Evolutionary conservation across 1,284 basidiomycete species (phyloP), one percentile per base, ranked within the genome.

Genomic region (Leccinum fallax): DNA sequence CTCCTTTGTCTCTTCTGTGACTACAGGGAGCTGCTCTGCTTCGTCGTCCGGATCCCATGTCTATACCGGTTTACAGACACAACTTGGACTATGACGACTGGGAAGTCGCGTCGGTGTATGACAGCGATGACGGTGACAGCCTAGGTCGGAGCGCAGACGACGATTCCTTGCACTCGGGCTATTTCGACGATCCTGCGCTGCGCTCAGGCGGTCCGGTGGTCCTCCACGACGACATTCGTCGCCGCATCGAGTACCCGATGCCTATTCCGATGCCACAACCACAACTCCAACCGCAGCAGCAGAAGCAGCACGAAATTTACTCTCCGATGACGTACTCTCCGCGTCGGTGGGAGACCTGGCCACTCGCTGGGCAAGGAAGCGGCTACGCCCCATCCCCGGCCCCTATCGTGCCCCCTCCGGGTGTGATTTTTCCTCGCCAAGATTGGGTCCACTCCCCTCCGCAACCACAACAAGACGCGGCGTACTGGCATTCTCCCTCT

Each of bases 81-180:
- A 74, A 72, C 40, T 21, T 57, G 28, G 24, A 56, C 46, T 57
- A 65, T 49, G 64, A 71, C 38, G 70, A 72, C 61, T 72, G 70
- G 70, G 70, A 72, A 61, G 62, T 74, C 57, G 70, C 71, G 21
- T 72, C 70, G 46, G 61, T 71, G 36, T 72, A 72, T 55, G 59
- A 65, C 53, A 72, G 72, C 57, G 70, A 72, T 63, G 72, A 72
- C 58, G 64, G 72, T 61, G 64, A 64, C 40, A 71, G 72, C 46
- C 38, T 69, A 19, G 69, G 65, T 13, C 63, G 67, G 26, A 74
- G 72, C 53, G 60, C 15, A 55, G 69, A 59, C 57, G 24, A 58
- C 32, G 69, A 63, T 6, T 67, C 69, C 21, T 21, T 56, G 48
- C 55, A 57, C 24, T 57, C 66, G 19, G 46, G 34, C 30, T 60